Evolutionary conservation across 306 rosid species (phyloP).

Genomic region (Ziziphus jujuba): DNA sequence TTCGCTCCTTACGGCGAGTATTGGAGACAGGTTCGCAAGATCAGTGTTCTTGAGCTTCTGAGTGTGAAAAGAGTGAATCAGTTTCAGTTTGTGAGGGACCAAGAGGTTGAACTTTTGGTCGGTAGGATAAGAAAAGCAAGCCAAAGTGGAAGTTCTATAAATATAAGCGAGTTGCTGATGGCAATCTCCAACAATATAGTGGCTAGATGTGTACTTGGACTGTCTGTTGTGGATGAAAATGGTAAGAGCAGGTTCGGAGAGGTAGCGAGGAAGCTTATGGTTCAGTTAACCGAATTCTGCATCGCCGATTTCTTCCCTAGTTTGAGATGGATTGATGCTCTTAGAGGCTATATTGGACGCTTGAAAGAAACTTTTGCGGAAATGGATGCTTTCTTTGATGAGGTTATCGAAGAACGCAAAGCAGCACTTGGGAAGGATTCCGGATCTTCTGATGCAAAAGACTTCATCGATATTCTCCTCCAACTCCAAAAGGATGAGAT

Average conservation of each 20-base stretch:
- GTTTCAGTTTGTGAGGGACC: background rate
- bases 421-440: background rate
- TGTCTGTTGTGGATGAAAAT: background rate
- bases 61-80: background rate
- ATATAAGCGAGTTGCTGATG: background rate
- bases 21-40: background rate
- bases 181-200: background rate
- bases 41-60: background rate
- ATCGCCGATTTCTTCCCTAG: slow-evolving; percentile 3
- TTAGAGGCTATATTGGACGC: background rate
- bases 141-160: background rate
- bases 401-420: slow-evolving; percentile 1
- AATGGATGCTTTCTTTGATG: background rate
- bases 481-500: slow-evolving; percentile 22
- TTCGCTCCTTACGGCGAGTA: background rate
- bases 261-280: background rate
- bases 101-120: background rate
- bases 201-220: background rate
- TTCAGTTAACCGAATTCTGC: background rate
- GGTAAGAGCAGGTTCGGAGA: background rate
- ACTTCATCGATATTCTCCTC: slow-evolving; percentile 32
- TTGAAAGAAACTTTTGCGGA: background rate
- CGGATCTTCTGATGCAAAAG: background rate
- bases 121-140: background rate
- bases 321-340: slow-evolving; percentile 6